phyloP scores from a whole-genome alignment of 768 basidiomycete species.

The Suillus alpinus region DNA sequence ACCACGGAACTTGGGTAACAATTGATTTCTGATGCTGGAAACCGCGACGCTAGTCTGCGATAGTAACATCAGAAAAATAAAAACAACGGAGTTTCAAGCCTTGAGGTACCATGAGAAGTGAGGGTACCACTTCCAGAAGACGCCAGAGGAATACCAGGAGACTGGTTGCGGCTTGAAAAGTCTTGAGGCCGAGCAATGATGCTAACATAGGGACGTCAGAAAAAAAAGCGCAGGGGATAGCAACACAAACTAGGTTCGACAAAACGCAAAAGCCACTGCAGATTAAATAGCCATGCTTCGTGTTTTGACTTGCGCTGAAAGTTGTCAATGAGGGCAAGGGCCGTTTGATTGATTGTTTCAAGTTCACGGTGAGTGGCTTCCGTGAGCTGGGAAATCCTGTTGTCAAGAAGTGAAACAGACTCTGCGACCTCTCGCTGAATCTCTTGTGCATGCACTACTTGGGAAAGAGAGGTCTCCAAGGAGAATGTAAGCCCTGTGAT shows the following conservation, averaged over 20 bases:
- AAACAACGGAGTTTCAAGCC: background rate
- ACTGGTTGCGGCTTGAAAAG: slow-evolving; percentile 23
- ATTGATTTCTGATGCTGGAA: slow-evolving; percentile 25
- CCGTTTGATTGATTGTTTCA: slow-evolving; percentile 46
- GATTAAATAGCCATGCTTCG: background rate
- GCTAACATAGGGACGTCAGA: background rate
- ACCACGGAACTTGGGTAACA: slow-evolving; percentile 11
- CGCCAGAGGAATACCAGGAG: slow-evolving; percentile 29
- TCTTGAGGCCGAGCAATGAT: slow-evolving; percentile 22
- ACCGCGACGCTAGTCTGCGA: slow-evolving; percentile 36
- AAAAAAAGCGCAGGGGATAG: background rate
- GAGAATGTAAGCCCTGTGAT: slow-evolving; percentile 12
- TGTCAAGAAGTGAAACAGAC: slow-evolving; percentile 35
- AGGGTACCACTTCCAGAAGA: slow-evolving; percentile 31
- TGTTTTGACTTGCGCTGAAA: slow-evolving; percentile 5
- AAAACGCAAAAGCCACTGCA: slow-evolving; percentile 19
- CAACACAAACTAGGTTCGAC: slow-evolving; percentile 24
- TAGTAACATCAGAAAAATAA: background rate
- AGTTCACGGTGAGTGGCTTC: slow-evolving; percentile 41
- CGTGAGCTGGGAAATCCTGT: slow-evolving; percentile 37
- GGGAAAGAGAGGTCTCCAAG: slow-evolving; percentile 30
- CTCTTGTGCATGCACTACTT: slow-evolving; percentile 30
- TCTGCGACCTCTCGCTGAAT: slow-evolving; percentile 36
- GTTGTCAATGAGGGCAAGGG: slow-evolving; percentile 24
- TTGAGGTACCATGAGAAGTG: slow-evolving; percentile 41